Evolutionary conservation across 768 basidiomycete genomes (phyloP), one percentile per base, ranked within the genome.

Genomic region (Auricularia cornea): DNA sequence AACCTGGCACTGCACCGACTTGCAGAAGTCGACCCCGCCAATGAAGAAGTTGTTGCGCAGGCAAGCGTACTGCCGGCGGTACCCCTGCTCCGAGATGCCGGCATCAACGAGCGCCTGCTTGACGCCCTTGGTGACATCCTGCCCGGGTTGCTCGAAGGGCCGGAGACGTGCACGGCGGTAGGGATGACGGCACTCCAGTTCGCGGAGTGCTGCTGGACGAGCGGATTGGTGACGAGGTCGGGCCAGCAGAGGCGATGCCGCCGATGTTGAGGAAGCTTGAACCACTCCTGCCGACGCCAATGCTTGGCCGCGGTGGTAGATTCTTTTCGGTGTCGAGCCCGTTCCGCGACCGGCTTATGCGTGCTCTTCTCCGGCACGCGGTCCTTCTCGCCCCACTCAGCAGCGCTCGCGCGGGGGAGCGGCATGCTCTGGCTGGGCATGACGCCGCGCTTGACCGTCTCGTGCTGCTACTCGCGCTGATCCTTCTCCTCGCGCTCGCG

Each of bases 11-110:
- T 88, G 79, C 1, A 93, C 74, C 0, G 83, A 78, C 70, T 85
- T 85, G 66, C 94, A 81, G 77, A 94, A 96, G 73, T 97, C 94
- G 4, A 77, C 76, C 66, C 85, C 70, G 8, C 93, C 94, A 6
- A 83, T 70, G 66, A 84, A 88, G 73, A 97, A 97, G 60, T 84
- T 79, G 63, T 89, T 93, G 67, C 88, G 83, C 66, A 99, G n/a
- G n/a, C n/a, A n/a, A n/a, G n/a, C n/a, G n/a, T n/a, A n/a, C n/a
- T n/a, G n/a, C n/a, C n/a, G n/a, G n/a, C n/a, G n/a, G n/a, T n/a
- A n/a, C n/a, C n/a, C n/a, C n/a, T n/a, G n/a, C n/a, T n/a, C n/a
- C n/a, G n/a, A n/a, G n/a, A n/a, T n/a, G n/a, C n/a, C n/a, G n/a
- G n/a, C n/a, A n/a, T n/a, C n/a, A n/a, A n/a, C n/a, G n/a, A n/a